These are phyloP conservation scores for Sutorius eximius DNA, from an alignment of 1,284 basidiomycete species.

Conservation along the genomic window DNA sequence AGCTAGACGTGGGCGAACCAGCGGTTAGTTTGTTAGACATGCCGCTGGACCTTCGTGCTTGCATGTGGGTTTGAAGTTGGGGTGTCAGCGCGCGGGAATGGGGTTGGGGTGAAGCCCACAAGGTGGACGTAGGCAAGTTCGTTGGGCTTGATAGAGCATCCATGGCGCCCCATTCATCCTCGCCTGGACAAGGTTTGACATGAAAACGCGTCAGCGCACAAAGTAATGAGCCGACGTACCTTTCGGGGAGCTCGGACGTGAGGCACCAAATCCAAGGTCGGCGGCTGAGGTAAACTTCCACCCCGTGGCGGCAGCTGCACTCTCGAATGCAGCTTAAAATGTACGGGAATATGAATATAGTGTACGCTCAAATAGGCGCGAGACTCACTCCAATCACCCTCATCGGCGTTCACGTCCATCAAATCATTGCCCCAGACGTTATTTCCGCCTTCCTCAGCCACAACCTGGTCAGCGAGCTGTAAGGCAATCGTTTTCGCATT, in stretches of 20 bases:
- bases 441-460: constrained; percentile 49
- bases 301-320: constrained; percentile 45
- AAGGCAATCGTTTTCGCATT: constrained; percentile 44
- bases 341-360: neutral
- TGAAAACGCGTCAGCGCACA: neutral
- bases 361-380: neutral
- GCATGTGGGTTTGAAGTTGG: constrained; percentile 10
- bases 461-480: constrained; percentile 59
- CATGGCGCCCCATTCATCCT: constrained; percentile 30
- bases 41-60: constrained; percentile 8
- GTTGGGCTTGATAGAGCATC: constrained; percentile 4
- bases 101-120: constrained; percentile 22
- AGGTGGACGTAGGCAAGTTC: constrained; percentile 1
- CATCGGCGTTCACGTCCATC: constrained; percentile 89
- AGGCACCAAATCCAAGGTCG: constrained; percentile 24
- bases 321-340: constrained; percentile 76
- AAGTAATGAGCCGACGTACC: constrained; percentile 9
- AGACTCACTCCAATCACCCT: constrained; percentile 86
- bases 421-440: constrained; percentile 73
- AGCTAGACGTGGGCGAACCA: constrained; percentile 22
- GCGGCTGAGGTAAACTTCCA: constrained; percentile 29
- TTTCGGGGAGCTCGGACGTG: constrained; percentile 14
- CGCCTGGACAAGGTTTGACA: neutral
- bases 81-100: constrained; percentile 21
- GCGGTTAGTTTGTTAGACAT: neutral